Conservation (phyloP, 2,329 filamentous ascomycete genomes). For the Anthostomella pinea region DNA sequence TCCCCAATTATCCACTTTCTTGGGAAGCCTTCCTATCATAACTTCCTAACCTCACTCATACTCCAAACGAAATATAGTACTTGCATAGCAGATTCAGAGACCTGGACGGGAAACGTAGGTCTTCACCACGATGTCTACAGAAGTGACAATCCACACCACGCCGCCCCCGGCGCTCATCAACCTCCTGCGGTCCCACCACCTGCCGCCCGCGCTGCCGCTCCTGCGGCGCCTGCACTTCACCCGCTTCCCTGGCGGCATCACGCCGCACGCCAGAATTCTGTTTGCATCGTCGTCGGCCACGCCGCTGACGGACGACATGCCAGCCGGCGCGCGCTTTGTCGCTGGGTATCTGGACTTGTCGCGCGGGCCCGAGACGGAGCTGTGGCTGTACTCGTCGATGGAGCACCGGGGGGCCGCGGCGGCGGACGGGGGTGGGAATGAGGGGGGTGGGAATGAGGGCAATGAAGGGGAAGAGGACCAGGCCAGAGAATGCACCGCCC, state of each 20-base stretch:
- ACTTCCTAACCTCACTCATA: too few relatives aligned
- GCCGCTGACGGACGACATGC: too few relatives aligned
- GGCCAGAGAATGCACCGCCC: slow-evolving; percentile 2
- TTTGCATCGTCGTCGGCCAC: too few relatives aligned
- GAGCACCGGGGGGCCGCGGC: slow-evolving; percentile 31
- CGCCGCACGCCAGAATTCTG: slow-evolving; percentile 42
- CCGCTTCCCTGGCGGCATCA: slow-evolving; percentile 39
- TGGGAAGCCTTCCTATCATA: too few relatives aligned
- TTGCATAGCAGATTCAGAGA: too few relatives aligned
- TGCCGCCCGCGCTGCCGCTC: slow-evolving; percentile 59
- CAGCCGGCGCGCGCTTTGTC: slow-evolving; percentile 46
- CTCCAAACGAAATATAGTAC: too few relatives aligned
- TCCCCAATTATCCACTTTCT: too few relatives aligned
- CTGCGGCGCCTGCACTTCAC: slow-evolving; percentile 62
- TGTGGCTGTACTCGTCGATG: slow-evolving; percentile 59
- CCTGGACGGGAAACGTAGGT: too few relatives aligned
- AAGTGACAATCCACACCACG: slow-evolving; percentile 26
- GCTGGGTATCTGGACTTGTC: slow-evolving; percentile 62
- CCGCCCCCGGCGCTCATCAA: slow-evolving; percentile 39
- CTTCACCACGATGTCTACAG: slow-evolving; percentile 7
- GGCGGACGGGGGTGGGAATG: slow-evolving; percentile 18
- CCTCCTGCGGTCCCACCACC: slow-evolving; percentile 46
- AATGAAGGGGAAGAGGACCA: background rate
- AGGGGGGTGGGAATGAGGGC: background rate
- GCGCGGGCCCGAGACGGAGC: slow-evolving; percentile 59